Percentiles rank a stretch among this genome's conserved stretches.
phyloP scores from a whole-genome alignment of 1,284 basidiomycete species.

The Thecaphora thlaspeos region DNA sequence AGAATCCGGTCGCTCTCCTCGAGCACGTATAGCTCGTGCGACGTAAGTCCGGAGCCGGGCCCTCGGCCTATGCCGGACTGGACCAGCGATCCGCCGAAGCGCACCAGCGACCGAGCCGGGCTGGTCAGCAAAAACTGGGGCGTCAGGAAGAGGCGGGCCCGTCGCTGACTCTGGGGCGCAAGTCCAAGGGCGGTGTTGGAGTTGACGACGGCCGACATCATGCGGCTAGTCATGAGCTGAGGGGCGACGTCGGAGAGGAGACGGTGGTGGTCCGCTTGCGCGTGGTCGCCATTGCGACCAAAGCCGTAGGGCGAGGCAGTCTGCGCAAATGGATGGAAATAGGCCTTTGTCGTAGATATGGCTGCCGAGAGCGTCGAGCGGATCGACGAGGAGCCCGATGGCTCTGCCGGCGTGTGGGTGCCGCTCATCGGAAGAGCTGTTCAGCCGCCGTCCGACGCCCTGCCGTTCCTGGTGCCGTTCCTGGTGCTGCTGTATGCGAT shows the following conservation, averaged over 20 bases:
- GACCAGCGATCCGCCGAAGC: slow-evolving; percentile 45
- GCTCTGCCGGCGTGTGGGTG: slow-evolving; percentile 9
- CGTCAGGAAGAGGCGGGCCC: slow-evolving; percentile 37
- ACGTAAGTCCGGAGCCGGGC: slow-evolving; percentile 44
- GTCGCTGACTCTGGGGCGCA: slow-evolving; percentile 36
- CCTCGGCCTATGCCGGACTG: slow-evolving; percentile 44
- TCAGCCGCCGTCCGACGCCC: too few species aligned
- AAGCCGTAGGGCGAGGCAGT: slow-evolving; percentile 21
- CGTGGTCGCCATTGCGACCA: slow-evolving; percentile 10
- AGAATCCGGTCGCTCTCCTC: slow-evolving; percentile 54
- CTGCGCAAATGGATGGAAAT: slow-evolving; percentile 38
- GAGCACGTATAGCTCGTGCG: slow-evolving; percentile 49
- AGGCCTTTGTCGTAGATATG: slow-evolving; percentile 42
- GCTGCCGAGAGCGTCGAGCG: slow-evolving; percentile 33
- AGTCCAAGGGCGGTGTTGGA: slow-evolving; percentile 42
- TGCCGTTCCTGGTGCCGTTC: too few species aligned
- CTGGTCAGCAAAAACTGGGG: slow-evolving; percentile 47
- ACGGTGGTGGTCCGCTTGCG: slow-evolving; percentile 32
- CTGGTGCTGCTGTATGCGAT: too few species aligned
- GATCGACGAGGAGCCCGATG: slow-evolving; percentile 21
- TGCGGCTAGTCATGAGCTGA: slow-evolving; percentile 53
- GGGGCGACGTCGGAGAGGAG: slow-evolving; percentile 56
- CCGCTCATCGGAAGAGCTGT: neutral
- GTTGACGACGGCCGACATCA: slow-evolving; percentile 50
- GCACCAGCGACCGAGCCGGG: slow-evolving; percentile 49